phyloP scores from a whole-genome alignment of 73 alveolate genomes.

The Stentor coeruleus region DNA sequence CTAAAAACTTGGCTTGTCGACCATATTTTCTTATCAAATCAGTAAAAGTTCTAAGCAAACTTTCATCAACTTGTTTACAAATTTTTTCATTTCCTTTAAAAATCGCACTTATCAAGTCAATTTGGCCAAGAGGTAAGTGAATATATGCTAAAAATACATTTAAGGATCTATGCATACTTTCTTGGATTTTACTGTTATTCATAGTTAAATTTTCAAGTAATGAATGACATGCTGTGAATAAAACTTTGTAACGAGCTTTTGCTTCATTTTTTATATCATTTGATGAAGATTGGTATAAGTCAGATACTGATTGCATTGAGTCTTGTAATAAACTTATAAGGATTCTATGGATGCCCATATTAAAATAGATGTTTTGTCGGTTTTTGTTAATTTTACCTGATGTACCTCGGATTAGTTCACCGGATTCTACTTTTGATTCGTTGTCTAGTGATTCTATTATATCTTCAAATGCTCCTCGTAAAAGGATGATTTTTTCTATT shows the following conservation, averaged over 20 bases:
- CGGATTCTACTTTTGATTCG: not conserved
- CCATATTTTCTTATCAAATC: slow-evolving; percentile 36
- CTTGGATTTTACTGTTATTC: slow-evolving; percentile 33
- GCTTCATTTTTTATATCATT: slow-evolving; percentile 18
- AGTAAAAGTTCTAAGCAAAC: slow-evolving; percentile 26
- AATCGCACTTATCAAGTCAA: slow-evolving; percentile 48
- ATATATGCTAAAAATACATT: slow-evolving; percentile 29
- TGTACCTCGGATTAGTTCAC: not conserved
- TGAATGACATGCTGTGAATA: slow-evolving; percentile 31
- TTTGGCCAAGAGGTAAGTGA: slow-evolving; percentile 44
- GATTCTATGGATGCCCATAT: not conserved
- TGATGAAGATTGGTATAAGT: not conserved
- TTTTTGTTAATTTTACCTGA: not conserved
- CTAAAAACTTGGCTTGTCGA: slow-evolving; percentile 39
- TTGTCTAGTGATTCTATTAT: not conserved
- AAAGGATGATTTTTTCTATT: not conserved
- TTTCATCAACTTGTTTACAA: slow-evolving; percentile 31
- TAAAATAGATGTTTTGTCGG: not conserved
- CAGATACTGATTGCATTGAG: not conserved
- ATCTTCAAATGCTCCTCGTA: not conserved
- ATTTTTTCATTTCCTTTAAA: slow-evolving; percentile 36
- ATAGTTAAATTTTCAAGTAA: slow-evolving; percentile 32
- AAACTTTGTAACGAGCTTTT: slow-evolving; percentile 3
- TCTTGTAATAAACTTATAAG: slow-evolving; percentile 8
- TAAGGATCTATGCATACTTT: slow-evolving; percentile 12